Percentiles rank a stretch among this genome's conserved stretches.
Conservation (phyloP, 2,329 filamentous ascomycete genomes). For the Colletotrichum chlorophyti region DNA sequence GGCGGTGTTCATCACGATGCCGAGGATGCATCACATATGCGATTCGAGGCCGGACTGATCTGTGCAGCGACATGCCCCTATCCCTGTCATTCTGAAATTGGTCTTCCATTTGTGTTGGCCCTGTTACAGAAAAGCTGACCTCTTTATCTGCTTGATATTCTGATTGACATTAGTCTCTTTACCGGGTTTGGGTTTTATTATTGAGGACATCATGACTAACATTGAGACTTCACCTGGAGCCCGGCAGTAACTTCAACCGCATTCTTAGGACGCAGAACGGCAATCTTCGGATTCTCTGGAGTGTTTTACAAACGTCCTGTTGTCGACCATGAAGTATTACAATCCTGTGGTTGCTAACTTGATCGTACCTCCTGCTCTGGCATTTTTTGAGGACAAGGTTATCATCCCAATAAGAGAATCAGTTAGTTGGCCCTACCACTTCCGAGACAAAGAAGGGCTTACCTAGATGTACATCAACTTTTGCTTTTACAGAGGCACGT, state of each 20-base stretch:
- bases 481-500: constrained; percentile 34
- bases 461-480: constrained; percentile 36
- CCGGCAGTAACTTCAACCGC: constrained; percentile 35
- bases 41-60: constrained; percentile 14
- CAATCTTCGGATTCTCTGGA: constrained; percentile 33
- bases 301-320: constrained; percentile 33
- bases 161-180: constrained; percentile 39
- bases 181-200: constrained; percentile 38
- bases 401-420: constrained; percentile 31
- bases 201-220: constrained; percentile 36
- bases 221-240: constrained; percentile 29
- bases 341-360: constrained; percentile 35
- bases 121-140: constrained; percentile 29
- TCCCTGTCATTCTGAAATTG: not conserved
- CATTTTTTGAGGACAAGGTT: constrained; percentile 34
- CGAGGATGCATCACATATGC: constrained; percentile 10
- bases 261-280: constrained; percentile 30
- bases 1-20: not conserved
- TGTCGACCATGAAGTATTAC: constrained; percentile 32
- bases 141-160: constrained; percentile 32
- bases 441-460: constrained; percentile 36
- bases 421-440: constrained; percentile 35
- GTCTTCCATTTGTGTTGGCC: not conserved
- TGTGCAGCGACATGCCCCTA: constrained; percentile 4
- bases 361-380: constrained; percentile 36